A percentile compares a stretch with the other conserved stretches of the same genome.
Evolutionary conservation across 805 yeast genomes (phyloP).

Genomic region (Komagataella mondaviorum): DNA sequence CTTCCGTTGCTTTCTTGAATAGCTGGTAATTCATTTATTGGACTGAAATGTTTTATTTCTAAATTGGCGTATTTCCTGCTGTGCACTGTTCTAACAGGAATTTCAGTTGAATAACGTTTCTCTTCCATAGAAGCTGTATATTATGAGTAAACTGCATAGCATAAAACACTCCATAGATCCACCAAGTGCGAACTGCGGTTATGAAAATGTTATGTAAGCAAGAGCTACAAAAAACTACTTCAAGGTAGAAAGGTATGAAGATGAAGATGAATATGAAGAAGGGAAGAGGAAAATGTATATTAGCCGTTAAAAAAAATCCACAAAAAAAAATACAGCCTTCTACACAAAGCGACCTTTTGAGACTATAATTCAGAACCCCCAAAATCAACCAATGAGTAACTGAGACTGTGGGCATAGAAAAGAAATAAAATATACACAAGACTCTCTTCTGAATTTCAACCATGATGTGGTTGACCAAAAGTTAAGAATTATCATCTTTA

Average conservation of each 20-base stretch:
- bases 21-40: not conserved
- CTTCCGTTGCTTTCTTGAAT: not conserved
- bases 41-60: not conserved
- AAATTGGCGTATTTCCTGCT: not conserved
- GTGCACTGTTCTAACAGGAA: not conserved
- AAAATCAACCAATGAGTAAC: conserved; percentile 4
- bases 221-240: not conserved
- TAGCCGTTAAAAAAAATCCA: conserved; percentile 5
- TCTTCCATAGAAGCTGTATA: not conserved
- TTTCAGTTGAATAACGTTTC: not conserved
- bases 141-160: not conserved
- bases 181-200: not conserved
- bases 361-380: conserved; percentile 2
- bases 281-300: not conserved
- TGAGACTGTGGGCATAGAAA: conserved; percentile 4
- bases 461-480: not conserved
- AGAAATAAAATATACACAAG: conserved; percentile 5
- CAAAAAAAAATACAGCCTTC: conserved; percentile 6
- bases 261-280: not conserved
- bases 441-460: conserved; percentile 4
- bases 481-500: not conserved
- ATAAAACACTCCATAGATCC: no score
- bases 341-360: conserved; percentile 6
- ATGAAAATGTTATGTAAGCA: not conserved
- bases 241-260: not conserved